Base-by-base conservation (phyloP, 345 rosid genomes). In the Rhizophora apiculata region DNA sequence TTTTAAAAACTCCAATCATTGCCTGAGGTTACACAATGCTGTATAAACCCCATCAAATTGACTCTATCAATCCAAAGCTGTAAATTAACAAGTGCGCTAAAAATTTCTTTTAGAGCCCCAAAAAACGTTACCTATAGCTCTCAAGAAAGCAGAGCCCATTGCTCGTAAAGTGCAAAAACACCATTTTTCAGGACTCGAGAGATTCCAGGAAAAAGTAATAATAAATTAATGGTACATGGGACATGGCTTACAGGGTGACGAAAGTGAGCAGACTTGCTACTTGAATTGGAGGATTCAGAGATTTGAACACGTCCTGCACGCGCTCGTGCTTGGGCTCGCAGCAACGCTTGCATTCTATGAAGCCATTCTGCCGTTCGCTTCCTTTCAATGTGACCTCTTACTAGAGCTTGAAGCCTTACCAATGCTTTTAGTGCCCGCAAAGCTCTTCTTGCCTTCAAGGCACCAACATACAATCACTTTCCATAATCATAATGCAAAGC, bases 371-470 rank as follows among this genome's bases (percentile, higher is more conserved):
- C 64, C 31, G 81, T 82, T 72, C 85, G 79, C 82, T 92, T 96
- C 69, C 99, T 79, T 80, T 86, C 89, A 5, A 92, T 85, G 69
- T 92, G 91, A 13, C 99, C 97, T 80, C 99, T 89, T n/a, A 90
- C 96, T 39, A 90, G 75, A 0, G 98, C 98, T 69, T 96, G 96
- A 77, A 96, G 95, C 87, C 87, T 87, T n/a, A 96, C 98, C 74
- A 96, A 72, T n/a, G 94, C 94, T 76, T 79, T 96, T 15, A 96
- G 64, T 27, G 99, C 99, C n/a, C 97, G 84, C 81, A 92, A 78
- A 0, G 99, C 98, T 76, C 93, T 84, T 69, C 87, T 87, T 6
- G 99, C 97, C 96, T 91, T 63, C 20, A 70, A 60, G 18, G 52
- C 16, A 32, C 8, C 13, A 31, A 60, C 24, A 19, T 9, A 60